These are phyloP conservation scores for Pichia cactophila DNA, from an alignment of 1,139 yeast species.

Conservation along the genomic window DNA sequence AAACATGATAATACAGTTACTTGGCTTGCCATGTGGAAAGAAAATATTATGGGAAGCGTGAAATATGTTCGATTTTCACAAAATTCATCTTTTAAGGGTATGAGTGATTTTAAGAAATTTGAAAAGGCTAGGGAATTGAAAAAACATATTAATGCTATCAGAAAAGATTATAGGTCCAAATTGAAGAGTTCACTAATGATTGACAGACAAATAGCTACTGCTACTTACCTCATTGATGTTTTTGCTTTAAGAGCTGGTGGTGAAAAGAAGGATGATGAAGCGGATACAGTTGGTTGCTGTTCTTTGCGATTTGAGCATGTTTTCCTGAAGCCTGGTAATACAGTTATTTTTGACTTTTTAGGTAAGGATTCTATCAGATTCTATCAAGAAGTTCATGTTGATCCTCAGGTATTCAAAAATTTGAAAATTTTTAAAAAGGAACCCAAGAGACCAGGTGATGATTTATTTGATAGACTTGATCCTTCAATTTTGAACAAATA, in stretches of 20 bases:
- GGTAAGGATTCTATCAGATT: slow-evolving; percentile 95
- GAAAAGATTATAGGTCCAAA: slow-evolving; percentile 66
- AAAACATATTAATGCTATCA: slow-evolving; percentile 60
- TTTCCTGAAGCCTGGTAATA: slow-evolving; percentile 77
- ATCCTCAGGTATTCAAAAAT: slow-evolving; percentile 81
- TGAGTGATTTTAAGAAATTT: slow-evolving; percentile 83
- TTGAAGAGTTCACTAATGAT: slow-evolving; percentile 73
- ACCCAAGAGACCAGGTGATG: slow-evolving; percentile 89
- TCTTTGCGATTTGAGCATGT: slow-evolving; percentile 86
- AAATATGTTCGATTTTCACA: slow-evolving; percentile 92
- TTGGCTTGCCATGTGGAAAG: slow-evolving; percentile 98
- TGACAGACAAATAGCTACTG: slow-evolving; percentile 89
- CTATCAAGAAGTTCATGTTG: slow-evolving; percentile 89
- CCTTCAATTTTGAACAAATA: slow-evolving; percentile 80
- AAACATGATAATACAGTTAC: slow-evolving; percentile 85
- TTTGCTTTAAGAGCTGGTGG: slow-evolving; percentile 98
- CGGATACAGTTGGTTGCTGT: slow-evolving; percentile 98
- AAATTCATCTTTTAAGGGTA: slow-evolving; percentile 83
- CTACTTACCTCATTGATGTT: slow-evolving; percentile 87
- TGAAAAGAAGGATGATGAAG: slow-evolving; percentile 94
- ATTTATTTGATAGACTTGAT: slow-evolving; percentile 81
- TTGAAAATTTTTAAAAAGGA: slow-evolving; percentile 76
- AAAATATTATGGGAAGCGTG: slow-evolving; percentile 73
- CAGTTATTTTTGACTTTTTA: slow-evolving; percentile 83
- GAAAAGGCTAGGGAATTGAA: slow-evolving; percentile 87